Percentiles rank a stretch among this genome's conserved stretches.
Evolutionary conservation across 257 asterid genomes (phyloP).

Genomic region (Mitragyna speciosa): DNA sequence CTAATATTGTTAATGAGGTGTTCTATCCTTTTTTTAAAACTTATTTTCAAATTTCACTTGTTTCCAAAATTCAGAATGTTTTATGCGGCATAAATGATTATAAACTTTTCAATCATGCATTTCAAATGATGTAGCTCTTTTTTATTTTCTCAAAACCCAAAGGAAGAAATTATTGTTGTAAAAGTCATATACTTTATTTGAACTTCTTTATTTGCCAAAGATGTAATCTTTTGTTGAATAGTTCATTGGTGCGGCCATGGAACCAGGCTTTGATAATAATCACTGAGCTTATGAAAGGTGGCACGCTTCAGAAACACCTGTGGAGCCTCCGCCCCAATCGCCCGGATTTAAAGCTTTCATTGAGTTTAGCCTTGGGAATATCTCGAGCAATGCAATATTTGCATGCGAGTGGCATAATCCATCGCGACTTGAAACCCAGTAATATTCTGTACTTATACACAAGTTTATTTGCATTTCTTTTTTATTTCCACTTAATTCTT

Average conservation of each 20-base stretch:
- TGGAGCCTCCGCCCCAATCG: conserved; percentile 54
- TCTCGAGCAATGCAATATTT: conserved; percentile 67
- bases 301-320: conserved; percentile 60
- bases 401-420: conserved; percentile 54
- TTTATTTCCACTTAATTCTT: background rate
- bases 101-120: background rate
- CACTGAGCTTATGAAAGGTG: conserved; percentile 64
- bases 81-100: background rate
- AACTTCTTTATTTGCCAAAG: conserved; percentile 19
- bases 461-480: background rate
- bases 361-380: conserved; percentile 48
- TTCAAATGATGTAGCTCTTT: background rate
- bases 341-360: conserved; percentile 50
- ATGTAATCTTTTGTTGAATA: conserved; percentile 27
- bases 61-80: background rate
- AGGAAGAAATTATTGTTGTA: conserved; percentile 3
- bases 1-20: no score
- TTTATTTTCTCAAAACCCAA: background rate
- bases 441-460: conserved; percentile 17
- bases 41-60: no score
- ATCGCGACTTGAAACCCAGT: conserved; percentile 72
- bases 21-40: no score
- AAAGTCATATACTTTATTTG: background rate
- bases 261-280: conserved; percentile 52
- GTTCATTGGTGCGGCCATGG: conserved; percentile 57